Conservation (phyloP, 345 rosid species). For the Brassica incana region DNA sequence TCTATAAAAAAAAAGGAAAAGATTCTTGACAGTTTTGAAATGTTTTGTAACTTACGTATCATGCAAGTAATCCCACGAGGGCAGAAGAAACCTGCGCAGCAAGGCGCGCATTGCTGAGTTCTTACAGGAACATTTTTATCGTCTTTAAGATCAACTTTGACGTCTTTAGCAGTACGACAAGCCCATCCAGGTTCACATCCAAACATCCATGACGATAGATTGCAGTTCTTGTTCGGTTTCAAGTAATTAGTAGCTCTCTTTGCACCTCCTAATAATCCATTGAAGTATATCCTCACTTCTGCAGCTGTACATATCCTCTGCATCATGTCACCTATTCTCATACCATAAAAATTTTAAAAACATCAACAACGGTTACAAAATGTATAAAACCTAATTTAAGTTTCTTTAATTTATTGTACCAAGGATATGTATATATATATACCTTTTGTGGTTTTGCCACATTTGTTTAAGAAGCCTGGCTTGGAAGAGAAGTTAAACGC, state of each 20-base stretch:
- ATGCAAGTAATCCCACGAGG: conserved; percentile 97
- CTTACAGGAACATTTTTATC: conserved; percentile 59
- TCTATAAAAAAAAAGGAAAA: neutral
- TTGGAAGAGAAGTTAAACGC: conserved; percentile 83
- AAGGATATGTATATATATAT: conserved; percentile 12
- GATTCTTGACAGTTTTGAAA: neutral
- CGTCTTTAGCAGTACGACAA: conserved; percentile 51
- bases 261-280: conserved; percentile 49
- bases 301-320: conserved; percentile 85
- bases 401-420: neutral
- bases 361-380: neutral
- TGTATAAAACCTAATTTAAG: neutral
- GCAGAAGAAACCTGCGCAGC: conserved; percentile 97
- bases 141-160: conserved; percentile 56
- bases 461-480: conserved; percentile 55
- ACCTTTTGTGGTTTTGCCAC: conserved; percentile 65
- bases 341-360: neutral
- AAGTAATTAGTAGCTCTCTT: conserved; percentile 52
- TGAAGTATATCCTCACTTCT: conserved; percentile 76
- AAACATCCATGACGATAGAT: conserved; percentile 75
- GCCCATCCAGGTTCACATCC: conserved; percentile 99
- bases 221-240: conserved; percentile 88
- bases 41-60: conserved; percentile 71
- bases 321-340: conserved; percentile 61
- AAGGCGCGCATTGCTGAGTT: conserved; percentile 52